A percentile compares a stretch with the other conserved stretches of the same genome.
Conservation (phyloP, 805 yeast genomes). For the Kodamaea hsintzibuensis region DNA sequence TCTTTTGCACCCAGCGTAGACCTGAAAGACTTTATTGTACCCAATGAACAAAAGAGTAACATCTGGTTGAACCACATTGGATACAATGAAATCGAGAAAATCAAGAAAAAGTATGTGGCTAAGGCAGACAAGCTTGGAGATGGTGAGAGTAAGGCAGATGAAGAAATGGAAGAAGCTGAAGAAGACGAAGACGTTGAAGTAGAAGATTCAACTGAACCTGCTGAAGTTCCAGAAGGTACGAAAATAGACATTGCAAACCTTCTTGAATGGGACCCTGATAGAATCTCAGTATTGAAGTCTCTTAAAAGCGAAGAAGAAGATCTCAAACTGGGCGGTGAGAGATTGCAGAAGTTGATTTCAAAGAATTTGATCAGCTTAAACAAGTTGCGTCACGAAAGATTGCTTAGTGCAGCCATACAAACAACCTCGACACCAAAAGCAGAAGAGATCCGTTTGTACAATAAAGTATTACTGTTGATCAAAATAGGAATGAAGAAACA, state of each 20-base stretch:
- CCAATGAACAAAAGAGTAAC: conserved; percentile 30
- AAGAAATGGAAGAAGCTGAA: conserved; percentile 7
- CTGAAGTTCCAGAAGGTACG: conserved; percentile 10
- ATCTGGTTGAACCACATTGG: conserved; percentile 46
- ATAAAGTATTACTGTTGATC: conserved; percentile 30
- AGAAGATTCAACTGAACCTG: conserved; percentile 11
- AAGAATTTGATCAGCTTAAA: conserved; percentile 33
- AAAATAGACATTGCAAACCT: conserved; percentile 33
- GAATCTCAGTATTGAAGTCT: conserved; percentile 22
- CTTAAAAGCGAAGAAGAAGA: conserved; percentile 26
- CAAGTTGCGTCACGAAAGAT: conserved; percentile 43
- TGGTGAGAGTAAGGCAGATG: neutral
- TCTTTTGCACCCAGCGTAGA: conserved; percentile 41
- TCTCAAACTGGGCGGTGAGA: conserved; percentile 27
- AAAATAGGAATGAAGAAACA: conserved; percentile 33
- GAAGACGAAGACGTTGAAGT: conserved; percentile 15
- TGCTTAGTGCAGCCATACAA: conserved; percentile 19
- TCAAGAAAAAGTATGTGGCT: conserved; percentile 21
- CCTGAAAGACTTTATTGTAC: conserved; percentile 34
- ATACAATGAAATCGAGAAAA: conserved; percentile 26
- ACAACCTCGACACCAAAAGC: conserved; percentile 24
- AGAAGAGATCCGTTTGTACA: conserved; percentile 30
- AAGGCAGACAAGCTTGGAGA: conserved; percentile 9
- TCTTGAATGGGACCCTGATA: conserved; percentile 38
- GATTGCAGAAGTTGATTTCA: conserved; percentile 37